phyloP scores from a whole-genome alignment of 169 alveolate genomes.

The Theileria parva region DNA sequence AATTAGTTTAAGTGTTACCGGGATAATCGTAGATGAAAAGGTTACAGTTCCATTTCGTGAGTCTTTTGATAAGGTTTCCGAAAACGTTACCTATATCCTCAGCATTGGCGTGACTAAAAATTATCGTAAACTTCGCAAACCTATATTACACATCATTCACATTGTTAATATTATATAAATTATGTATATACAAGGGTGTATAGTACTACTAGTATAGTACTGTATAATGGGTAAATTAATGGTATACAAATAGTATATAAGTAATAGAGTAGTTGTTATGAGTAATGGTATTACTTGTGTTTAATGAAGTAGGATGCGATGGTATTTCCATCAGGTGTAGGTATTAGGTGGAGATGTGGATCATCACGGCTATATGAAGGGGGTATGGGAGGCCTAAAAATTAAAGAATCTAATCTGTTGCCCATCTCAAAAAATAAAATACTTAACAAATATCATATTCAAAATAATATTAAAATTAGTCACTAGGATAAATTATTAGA shows the following conservation, averaged over 20 bases:
- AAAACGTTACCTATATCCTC: slow-evolving; percentile 84
- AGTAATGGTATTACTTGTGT: slow-evolving; percentile 29
- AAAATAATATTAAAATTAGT: background rate
- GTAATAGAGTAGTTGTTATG: background rate
- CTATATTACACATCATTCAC: slow-evolving; percentile 30
- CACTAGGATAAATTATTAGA: background rate
- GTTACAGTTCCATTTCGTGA: slow-evolving; percentile 68
- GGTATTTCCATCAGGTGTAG: slow-evolving; percentile 67
- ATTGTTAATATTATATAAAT: background rate
- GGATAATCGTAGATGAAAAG: slow-evolving; percentile 83
- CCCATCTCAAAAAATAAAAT: slow-evolving; percentile 64
- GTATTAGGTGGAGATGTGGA: slow-evolving; percentile 73
- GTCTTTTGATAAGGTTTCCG: slow-evolving; percentile 58
- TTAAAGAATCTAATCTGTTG: slow-evolving; percentile 60
- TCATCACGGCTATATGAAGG: slow-evolving; percentile 65
- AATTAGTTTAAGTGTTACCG: slow-evolving; percentile 32
- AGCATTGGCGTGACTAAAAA: slow-evolving; percentile 88
- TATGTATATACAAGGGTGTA: no score
- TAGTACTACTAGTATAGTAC: no score
- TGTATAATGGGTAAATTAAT: no score
- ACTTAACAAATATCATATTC: background rate
- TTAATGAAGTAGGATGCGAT: slow-evolving; percentile 72
- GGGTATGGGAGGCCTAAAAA: slow-evolving; percentile 70
- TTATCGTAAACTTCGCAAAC: slow-evolving; percentile 72
- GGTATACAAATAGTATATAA: background rate